phyloP scores from a whole-genome alignment of 208 protist species.

The Herpetomonas samuelpessoai region DNA sequence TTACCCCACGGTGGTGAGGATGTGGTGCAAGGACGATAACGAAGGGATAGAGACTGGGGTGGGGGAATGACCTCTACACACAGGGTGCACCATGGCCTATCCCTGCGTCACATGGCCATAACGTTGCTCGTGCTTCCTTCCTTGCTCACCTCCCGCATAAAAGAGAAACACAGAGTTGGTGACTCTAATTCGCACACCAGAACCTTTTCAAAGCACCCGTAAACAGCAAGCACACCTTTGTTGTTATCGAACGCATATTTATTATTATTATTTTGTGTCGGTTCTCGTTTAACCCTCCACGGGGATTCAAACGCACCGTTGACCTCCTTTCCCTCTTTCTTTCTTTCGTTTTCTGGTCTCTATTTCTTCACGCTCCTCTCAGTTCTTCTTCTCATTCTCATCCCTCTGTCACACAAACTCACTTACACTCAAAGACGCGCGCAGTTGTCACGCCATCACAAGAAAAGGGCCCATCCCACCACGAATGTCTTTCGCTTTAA shows the following conservation, averaged over 20 bases:
- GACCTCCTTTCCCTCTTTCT: background rate
- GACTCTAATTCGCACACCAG: too few relatives aligned
- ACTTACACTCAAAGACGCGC: background rate
- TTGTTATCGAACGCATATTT: slow-evolving; percentile 2
- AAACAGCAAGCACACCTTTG: background rate
- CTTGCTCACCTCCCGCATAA: too few relatives aligned
- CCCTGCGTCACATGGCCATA: too few relatives aligned
- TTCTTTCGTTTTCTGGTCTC: background rate
- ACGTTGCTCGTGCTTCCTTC: too few relatives aligned
- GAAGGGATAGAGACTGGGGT: too few relatives aligned
- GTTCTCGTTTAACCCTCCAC: background rate
- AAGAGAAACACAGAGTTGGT: too few relatives aligned
- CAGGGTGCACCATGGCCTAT: too few relatives aligned
- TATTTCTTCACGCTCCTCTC: background rate
- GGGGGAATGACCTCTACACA: too few relatives aligned
- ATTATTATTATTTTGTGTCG: slow-evolving; percentile 9
- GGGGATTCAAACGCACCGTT: background rate
- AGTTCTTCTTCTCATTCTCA: slow-evolving; percentile 1
- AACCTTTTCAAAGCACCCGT: slow-evolving; percentile 1
- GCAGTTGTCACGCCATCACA: background rate
- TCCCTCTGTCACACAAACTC: background rate
- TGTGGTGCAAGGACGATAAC: too few relatives aligned
- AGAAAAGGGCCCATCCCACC: too few relatives aligned
- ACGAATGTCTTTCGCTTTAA: too few relatives aligned
- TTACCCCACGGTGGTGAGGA: too few relatives aligned